Conservation (phyloP, 441 rosid species). For the Eruca vesicaria region DNA sequence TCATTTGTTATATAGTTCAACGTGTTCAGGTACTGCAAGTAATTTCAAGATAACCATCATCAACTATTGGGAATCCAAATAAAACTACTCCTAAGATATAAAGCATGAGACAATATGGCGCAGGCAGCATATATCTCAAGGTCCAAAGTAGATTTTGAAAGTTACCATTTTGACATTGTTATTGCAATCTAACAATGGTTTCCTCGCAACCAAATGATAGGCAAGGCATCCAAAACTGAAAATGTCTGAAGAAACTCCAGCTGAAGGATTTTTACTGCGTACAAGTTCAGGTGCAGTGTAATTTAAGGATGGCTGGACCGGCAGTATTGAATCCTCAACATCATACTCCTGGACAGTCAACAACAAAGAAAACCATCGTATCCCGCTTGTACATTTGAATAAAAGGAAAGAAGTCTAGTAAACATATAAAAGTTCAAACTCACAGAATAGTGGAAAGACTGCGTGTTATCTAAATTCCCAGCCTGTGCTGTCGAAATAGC, state of each 20-base stretch:
- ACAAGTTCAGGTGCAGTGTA: slow-evolving; percentile 93
- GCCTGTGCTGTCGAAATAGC: slow-evolving; percentile 69
- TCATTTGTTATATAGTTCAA: slow-evolving; percentile 81
- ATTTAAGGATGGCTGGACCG: slow-evolving; percentile 85
- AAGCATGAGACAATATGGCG: neutral
- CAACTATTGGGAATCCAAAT: slow-evolving; percentile 2
- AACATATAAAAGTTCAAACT: slow-evolving; percentile 34
- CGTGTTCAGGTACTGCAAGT: slow-evolving; percentile 77
- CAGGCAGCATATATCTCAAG: neutral
- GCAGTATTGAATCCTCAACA: slow-evolving; percentile 81
- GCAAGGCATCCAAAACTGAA: slow-evolving; percentile 92
- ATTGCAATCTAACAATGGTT: slow-evolving; percentile 86
- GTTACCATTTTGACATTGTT: slow-evolving; percentile 95
- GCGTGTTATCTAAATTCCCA: slow-evolving; percentile 56
- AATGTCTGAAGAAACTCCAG: slow-evolving; percentile 74
- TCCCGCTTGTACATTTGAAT: neutral
- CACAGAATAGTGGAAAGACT: slow-evolving; percentile 86
- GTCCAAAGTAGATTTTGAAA: slow-evolving; percentile 1
- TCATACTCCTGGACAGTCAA: slow-evolving; percentile 73
- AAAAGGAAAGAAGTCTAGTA: neutral
- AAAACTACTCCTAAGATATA: neutral
- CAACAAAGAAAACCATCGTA: neutral
- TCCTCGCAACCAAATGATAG: slow-evolving; percentile 77
- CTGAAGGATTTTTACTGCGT: slow-evolving; percentile 64
- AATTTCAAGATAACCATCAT: slow-evolving; percentile 25